Evolutionary conservation across 345 rosid genomes (phyloP), one percentile per base, ranked within the genome.

Genomic region (Rhizophora mangle): DNA sequence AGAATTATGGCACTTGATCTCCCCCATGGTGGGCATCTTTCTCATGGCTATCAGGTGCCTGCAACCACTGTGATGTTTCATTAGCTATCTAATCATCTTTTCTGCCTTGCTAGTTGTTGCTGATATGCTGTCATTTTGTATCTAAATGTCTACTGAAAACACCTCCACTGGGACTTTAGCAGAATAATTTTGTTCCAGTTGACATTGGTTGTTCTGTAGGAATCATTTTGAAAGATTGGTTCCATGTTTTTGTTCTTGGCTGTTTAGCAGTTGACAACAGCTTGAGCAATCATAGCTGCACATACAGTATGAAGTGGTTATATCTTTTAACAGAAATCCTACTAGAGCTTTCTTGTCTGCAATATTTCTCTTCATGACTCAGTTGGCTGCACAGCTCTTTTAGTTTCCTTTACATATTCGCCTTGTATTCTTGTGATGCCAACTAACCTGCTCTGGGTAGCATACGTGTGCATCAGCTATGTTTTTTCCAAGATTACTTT

Each of bases 1-100:
- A 88, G 99, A 85, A 95, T 95, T 79, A 95, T 95, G 99, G 99
- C 99, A 8, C 99, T 95, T 71, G 99, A 95, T 82, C 99, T 95
- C 72, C 98, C 99, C 81, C 99, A 95, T 68, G 99, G 99, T 49
- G 98, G 99, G 10, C 99, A 95, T 85, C 98, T 95, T 78, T 95
- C 99, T 75, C 99, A 95, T 82, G 98, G 99, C 52, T 95, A 95
- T 81, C 97, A 95, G 99, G 99, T 95, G 71, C 66, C 47, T 70
- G 27, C 46, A 67, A 60, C 53, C 68, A 61, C 68, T 74, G 18
- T 56, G 29, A 26, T 47, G 55, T 51, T 31, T 47, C 70, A 34
- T 47, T 64, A 21, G 18, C 20, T 61, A 18, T 32, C 68, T 20
- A 29, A 18, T 43, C n/a, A 15, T 36, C 49, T 13, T 60, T 6